Evolutionary conservation across 2,329 filamentous ascomycete genomes (phyloP), one percentile per base, ranked within the genome.

Genomic region (Venturia effusa): DNA sequence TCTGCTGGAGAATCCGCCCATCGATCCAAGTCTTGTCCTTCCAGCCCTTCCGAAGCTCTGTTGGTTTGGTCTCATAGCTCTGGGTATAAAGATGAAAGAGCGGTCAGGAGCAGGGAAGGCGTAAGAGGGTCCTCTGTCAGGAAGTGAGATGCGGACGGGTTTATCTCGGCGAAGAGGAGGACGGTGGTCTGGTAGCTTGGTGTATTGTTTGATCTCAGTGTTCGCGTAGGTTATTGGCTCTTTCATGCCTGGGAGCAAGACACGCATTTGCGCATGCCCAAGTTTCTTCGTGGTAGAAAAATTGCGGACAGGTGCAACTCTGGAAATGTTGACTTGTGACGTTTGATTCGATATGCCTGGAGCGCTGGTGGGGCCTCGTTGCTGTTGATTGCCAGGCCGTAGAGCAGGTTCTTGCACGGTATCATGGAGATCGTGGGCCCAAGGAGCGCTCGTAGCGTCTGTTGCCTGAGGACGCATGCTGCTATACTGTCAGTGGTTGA

Each of bases 81-180:
- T 84, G 15, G 94, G 94, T 66, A 99, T 99, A 77, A 99, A 99
- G 70, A 97, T 96, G 75, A 99, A 99, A 0, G 94, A 97, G 68
- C 94, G 83, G 70, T 97, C 92, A 59, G 84, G 81, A 1, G 92
- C 89, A 6, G 94, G 94, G 76, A 94, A 96, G 66, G 97, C 92
- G 75, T 97, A 97, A 67, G 89, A 86, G 41, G 91, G 89, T 15
- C 85, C 80, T 67, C 89, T 83, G 34, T 88, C 83, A 1, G 94
- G 93, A 51, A 99, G 81, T 10, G 92, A 97, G 68, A 99, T 90
- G 61, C 94, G 88, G 48, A 97, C 94, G 8, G 94, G 94, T 74
- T 97, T 99, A 78, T 99, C 94, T 70, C 94, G 88, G 67, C 94
- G 89, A 60, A 99, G 83, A 61, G 94, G 94, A 24, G 94, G 94